Evolutionary conservation across 352 stramenopile genomes (phyloP).

Genomic region (Pythium sukuiense): DNA sequence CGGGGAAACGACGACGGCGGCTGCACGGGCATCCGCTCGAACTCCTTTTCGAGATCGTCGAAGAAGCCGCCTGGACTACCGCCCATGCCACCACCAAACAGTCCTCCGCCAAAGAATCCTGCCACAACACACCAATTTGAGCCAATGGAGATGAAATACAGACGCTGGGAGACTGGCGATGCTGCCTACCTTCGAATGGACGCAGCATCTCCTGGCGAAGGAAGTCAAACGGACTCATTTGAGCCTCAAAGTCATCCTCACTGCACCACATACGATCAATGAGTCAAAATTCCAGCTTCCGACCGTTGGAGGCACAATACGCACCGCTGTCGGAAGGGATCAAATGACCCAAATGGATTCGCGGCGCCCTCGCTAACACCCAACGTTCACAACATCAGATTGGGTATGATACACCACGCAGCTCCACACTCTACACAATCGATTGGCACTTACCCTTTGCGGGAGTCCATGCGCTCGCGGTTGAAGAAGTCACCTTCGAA

Average conservation of each 20-base stretch:
- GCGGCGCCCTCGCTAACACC: slow-evolving; percentile 2
- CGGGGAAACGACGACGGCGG: slow-evolving; percentile 43
- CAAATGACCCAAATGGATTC: slow-evolving; percentile 33
- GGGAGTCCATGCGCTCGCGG: slow-evolving; percentile 61
- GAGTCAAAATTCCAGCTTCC: neutral
- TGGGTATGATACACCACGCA: too few species aligned
- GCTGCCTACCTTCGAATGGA: slow-evolving; percentile 59
- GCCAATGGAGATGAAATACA: neutral
- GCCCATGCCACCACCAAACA: slow-evolving; percentile 26
- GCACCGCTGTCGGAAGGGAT: slow-evolving; percentile 52
- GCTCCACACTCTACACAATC: too few species aligned
- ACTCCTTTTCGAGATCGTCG: slow-evolving; percentile 62
- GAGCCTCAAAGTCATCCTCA: slow-evolving; percentile 70
- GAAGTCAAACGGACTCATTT: slow-evolving; percentile 84
- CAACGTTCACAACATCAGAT: neutral
- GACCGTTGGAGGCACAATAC: slow-evolving; percentile 9
- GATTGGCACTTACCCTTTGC: slow-evolving; percentile 31
- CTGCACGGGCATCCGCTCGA: slow-evolving; percentile 59
- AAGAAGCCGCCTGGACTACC: slow-evolving; percentile 42
- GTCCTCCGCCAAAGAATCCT: slow-evolving; percentile 59
- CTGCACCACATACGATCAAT: slow-evolving; percentile 24
- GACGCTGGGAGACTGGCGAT: neutral
- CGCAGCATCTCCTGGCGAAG: slow-evolving; percentile 78
- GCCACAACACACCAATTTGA: neutral
- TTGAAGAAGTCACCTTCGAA: slow-evolving; percentile 67